Conservation (phyloP, 768 basidiomycete species). For the Cyathus striatus region DNA sequence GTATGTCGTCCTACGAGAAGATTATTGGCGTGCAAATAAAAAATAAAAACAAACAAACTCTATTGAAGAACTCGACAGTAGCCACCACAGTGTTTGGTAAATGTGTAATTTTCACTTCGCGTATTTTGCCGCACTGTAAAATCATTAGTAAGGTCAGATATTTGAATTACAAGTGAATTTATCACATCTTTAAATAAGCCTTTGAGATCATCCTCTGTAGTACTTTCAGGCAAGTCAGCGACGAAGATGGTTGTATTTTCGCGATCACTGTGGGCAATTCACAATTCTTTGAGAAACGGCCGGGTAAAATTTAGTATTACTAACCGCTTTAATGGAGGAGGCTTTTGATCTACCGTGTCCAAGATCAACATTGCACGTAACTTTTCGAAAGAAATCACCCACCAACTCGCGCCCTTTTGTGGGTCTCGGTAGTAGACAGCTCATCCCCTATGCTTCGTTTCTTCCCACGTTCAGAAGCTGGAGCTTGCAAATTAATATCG, state of each 20-base stretch:
- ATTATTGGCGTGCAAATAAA: neutral
- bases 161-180: neutral
- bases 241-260: conserved; percentile 94
- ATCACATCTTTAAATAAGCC: conserved; percentile 80
- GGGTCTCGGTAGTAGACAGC: conserved; percentile 21
- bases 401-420: conserved; percentile 65
- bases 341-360: conserved; percentile 33
- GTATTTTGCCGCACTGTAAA: conserved; percentile 75
- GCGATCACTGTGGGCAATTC: conserved; percentile 62
- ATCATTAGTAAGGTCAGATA: neutral
- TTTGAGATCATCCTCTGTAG: conserved; percentile 61
- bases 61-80: conserved; percentile 80
- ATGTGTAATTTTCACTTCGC: conserved; percentile 77
- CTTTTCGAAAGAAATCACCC: neutral
- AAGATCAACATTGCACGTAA: neutral
- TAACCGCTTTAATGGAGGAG: conserved; percentile 56
- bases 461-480: conserved; percentile 27
- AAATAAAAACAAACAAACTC: conserved; percentile 31
- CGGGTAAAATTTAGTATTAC: conserved; percentile 8
- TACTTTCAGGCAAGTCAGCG: conserved; percentile 53
- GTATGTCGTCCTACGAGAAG: conserved; percentile 62
- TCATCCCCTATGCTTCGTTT: conserved; percentile 68
- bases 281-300: conserved; percentile 5
- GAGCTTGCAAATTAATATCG: conserved; percentile 21
- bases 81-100: conserved; percentile 62